Evolutionary conservation across 78 protist genomes (phyloP), one percentile per base, ranked within the genome.

Genomic region (Emiliania huxleyi): DNA sequence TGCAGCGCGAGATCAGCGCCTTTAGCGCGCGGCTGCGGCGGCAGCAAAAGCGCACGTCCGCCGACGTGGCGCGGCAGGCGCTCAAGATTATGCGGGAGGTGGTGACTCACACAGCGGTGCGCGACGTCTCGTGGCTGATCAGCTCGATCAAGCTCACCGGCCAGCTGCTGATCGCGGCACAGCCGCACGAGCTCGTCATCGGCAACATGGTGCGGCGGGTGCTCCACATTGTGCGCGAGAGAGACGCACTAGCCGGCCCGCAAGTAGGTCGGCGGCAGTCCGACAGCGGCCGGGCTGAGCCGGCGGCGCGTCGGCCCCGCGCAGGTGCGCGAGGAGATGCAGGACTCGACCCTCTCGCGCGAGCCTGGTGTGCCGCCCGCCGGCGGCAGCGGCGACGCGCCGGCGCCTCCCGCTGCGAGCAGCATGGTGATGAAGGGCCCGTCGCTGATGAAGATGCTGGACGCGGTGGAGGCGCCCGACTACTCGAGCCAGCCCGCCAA

Each of bases 201-300:
- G 85, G 85, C 15, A 77, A 77, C n/a, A 77, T 77, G 85, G 85
- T 85, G 6, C 90, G 90, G 46, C 90, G 90, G 8, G 90, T 85
- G 42, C 90, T 85, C 22, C 45, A 26, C 48, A 85, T 85, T 73
- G 71, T 85, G 2, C 37, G 90, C 2, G 90, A 85, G 45, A 73
- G 48, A n/a, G 71, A 25, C 40, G 40, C 40, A 2, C 29, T 33
- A 35, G 79, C 18, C 35, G 79, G 79, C 79, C n/a, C n/a, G n/a
- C n/a, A n/a, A n/a, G n/a, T n/a, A n/a, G n/a, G n/a, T n/a, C n/a
- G n/a, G n/a, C n/a, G n/a, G n/a, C n/a, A n/a, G n/a, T n/a, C n/a
- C n/a, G n/a, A n/a, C n/a, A n/a, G n/a, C n/a, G n/a, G n/a, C n/a
- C n/a, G n/a, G n/a, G n/a, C n/a, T n/a, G n/a, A n/a, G n/a, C n/a